Percentiles rank a stretch among this genome's conserved stretches.
phyloP scores from a whole-genome alignment of 345 rosid genomes.

The Eucalyptus shirleyi region DNA sequence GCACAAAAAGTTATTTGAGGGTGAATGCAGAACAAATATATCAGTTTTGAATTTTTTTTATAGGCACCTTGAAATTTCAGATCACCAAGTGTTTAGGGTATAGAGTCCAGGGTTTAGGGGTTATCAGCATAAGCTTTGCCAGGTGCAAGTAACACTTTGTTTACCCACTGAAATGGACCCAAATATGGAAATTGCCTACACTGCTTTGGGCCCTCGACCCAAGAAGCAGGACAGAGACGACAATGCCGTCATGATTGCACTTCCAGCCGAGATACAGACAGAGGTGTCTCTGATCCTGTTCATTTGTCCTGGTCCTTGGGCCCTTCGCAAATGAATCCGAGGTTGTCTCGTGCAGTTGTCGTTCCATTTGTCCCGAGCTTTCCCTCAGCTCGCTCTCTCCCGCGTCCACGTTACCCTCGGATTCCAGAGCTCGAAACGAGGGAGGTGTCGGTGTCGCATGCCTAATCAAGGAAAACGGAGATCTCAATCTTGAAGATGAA shows the following conservation, averaged over 20 bases:
- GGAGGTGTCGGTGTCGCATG: not conserved
- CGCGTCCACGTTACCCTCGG: not conserved
- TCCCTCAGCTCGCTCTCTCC: not conserved
- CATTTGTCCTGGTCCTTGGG: not conserved
- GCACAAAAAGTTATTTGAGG: not conserved
- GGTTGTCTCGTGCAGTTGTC: not conserved
- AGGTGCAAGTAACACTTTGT: not conserved
- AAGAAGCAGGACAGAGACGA: not conserved
- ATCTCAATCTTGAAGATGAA: not conserved
- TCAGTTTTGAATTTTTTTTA: fast-evolving
- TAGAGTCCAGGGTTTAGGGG: not conserved
- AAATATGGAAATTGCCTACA: not conserved
- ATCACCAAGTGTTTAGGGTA: not conserved
- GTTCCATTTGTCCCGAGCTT: not conserved
- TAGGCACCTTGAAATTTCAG: not conserved
- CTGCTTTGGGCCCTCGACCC: not conserved
- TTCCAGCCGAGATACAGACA: not conserved
- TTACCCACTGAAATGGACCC: not conserved
- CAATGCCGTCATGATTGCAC: not conserved
- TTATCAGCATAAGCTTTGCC: not conserved
- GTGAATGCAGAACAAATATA: not conserved
- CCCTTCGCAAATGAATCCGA: not conserved
- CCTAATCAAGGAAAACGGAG: not conserved
- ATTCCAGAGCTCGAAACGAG: not conserved
- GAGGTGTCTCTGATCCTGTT: not conserved